A percentile compares a stretch with the other conserved stretches of the same genome.
These are phyloP conservation scores for Volvox reticuliferus DNA, from an alignment of 139 green algal species.

Conservation along the genomic window DNA sequence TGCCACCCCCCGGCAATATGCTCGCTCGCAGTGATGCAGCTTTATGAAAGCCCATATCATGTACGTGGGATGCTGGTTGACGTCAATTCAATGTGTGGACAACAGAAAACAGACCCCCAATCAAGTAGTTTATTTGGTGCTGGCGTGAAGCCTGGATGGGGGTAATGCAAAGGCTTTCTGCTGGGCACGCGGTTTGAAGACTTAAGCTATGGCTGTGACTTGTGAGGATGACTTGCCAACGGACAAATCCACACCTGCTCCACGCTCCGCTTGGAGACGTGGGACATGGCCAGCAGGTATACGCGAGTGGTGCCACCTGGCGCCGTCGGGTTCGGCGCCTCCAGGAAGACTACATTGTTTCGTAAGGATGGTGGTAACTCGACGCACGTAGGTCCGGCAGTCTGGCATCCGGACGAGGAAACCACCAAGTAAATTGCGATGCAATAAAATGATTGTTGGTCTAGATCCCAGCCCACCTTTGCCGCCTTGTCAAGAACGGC, in stretches of 20 bases:
- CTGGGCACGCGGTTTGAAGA: too few species aligned
- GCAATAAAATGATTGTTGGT: background rate
- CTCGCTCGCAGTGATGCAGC: too few species aligned
- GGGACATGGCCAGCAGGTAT: constrained; percentile 87
- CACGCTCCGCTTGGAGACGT: constrained; percentile 77
- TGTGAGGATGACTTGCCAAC: too few species aligned
- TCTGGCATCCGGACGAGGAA: background rate
- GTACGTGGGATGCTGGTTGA: too few species aligned
- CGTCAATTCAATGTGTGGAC: too few species aligned
- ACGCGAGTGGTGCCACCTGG: constrained; percentile 61
- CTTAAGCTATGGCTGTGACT: too few species aligned
- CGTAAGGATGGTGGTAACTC: constrained; percentile 59
- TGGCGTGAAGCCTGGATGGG: too few species aligned
- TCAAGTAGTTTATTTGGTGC: too few species aligned
- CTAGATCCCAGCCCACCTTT: constrained; percentile 16
- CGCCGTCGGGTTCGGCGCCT: constrained; percentile 59
- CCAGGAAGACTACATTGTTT: constrained; percentile 69
- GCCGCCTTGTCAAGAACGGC: background rate
- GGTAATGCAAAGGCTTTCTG: too few species aligned
- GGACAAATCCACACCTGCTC: constrained; percentile 61
- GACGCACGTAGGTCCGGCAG: background rate
- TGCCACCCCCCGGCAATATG: too few species aligned
- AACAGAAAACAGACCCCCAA: too few species aligned
- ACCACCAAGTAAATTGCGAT: background rate
- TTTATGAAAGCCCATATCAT: too few species aligned